phyloP scores from a whole-genome alignment of 805 yeast species.

The Suhomyces sp. region DNA sequence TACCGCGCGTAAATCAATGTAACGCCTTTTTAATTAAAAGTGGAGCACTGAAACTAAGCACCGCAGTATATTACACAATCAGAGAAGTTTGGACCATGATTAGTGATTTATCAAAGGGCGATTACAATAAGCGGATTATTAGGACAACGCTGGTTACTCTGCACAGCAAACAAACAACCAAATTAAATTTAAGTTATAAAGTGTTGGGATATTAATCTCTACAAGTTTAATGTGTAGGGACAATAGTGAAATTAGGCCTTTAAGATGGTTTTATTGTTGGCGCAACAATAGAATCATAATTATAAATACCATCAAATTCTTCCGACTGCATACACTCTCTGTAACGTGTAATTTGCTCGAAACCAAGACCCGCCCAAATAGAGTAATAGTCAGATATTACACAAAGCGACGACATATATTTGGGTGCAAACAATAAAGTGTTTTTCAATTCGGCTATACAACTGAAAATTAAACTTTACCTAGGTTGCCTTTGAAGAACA shows the following conservation, averaged over 20 bases:
- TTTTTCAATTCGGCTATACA: background rate
- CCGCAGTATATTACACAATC: background rate
- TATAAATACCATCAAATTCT: background rate
- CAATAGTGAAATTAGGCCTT: background rate
- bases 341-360: background rate
- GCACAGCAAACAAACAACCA: background rate
- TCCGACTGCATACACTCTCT: background rate
- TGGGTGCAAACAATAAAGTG: background rate
- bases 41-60: background rate
- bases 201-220: background rate
- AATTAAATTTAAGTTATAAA: background rate
- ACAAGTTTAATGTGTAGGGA: background rate
- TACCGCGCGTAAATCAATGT: background rate
- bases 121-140: background rate
- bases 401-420: background rate
- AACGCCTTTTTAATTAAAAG: background rate
- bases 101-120: background rate
- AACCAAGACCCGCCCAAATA: background rate
- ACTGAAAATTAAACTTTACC: background rate
- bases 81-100: background rate
- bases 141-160: background rate
- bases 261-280: background rate
- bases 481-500: background rate
- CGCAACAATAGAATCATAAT: background rate
- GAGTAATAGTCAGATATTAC: background rate